Evolutionary conservation across 2,329 filamentous ascomycete species (phyloP).

Genomic region (Fusarium algeriense): DNA sequence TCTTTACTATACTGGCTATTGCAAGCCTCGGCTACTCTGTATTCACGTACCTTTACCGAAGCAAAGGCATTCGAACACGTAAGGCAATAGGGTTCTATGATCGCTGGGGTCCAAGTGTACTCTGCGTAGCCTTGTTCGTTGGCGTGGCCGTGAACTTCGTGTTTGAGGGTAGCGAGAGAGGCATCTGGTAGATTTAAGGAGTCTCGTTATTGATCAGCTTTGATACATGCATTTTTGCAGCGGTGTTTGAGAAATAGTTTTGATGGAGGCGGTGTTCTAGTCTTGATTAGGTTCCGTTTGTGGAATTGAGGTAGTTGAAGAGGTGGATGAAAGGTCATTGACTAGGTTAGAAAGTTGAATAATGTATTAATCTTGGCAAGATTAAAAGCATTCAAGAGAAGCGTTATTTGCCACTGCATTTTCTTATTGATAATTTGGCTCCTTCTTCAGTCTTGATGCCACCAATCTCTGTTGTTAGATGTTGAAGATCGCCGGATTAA

Average conservation of each 20-base stretch:
- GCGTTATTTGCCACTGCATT: conserved; percentile 16
- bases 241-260: conserved; percentile 16
- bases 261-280: conserved; percentile 1
- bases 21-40: conserved; percentile 85
- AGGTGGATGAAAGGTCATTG: conserved; percentile 8
- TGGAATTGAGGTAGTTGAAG: conserved; percentile 2
- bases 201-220: conserved; percentile 7
- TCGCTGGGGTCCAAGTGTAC: conserved; percentile 81
- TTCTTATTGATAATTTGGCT: background rate
- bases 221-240: conserved; percentile 6
- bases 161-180: conserved; percentile 75
- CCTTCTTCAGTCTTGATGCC: background rate
- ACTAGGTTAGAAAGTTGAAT: background rate
- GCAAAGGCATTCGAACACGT: conserved; percentile 83
- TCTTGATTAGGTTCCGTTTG: conserved; percentile 8
- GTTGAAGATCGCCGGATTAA: background rate
- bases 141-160: conserved; percentile 85
- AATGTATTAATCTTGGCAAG: conserved; percentile 1
- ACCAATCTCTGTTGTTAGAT: background rate
- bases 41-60: conserved; percentile 87
- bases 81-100: conserved; percentile 94
- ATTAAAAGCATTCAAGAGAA: background rate
- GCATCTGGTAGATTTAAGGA: conserved; percentile 59
- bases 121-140: conserved; percentile 79
- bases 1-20: conserved; percentile 86